These are phyloP conservation scores for Casaregolazyma lundiana DNA, from an alignment of 1,139 yeast species.

Conservation along the genomic window DNA sequence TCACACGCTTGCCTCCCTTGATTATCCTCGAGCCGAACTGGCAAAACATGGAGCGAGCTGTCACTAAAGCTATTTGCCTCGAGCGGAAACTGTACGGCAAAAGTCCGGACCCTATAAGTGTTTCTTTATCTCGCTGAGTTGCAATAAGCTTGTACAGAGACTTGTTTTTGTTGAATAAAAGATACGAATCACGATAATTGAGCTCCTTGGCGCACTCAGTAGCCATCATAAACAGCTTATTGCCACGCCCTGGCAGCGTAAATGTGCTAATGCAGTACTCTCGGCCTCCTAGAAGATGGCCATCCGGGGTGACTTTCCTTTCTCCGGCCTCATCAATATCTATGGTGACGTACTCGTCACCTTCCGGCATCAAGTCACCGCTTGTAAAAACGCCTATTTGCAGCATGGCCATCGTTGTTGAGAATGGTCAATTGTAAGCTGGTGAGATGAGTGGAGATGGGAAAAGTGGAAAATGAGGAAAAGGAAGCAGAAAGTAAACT, in stretches of 20 bases:
- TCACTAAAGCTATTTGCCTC: constrained; percentile 57
- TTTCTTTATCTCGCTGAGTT: constrained; percentile 57
- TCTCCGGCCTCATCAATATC: constrained; percentile 50
- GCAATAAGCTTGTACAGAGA: constrained; percentile 54
- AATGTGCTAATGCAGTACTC: constrained; percentile 54
- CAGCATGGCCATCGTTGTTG: constrained; percentile 17
- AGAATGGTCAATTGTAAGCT: background rate
- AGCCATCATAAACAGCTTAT: constrained; percentile 57
- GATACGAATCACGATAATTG: constrained; percentile 61
- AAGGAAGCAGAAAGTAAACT: too few relatives aligned
- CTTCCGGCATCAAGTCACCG: constrained; percentile 24
- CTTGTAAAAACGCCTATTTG: constrained; percentile 26
- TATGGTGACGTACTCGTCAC: constrained; percentile 35
- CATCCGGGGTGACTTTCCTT: constrained; percentile 51
- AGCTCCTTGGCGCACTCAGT: constrained; percentile 66
- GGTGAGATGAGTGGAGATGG: background rate
- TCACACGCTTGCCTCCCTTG: constrained; percentile 57
- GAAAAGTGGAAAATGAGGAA: background rate
- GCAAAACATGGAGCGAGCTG: constrained; percentile 61
- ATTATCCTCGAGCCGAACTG: constrained; percentile 69
- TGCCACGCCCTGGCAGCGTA: constrained; percentile 47
- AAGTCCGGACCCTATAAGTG: constrained; percentile 49
- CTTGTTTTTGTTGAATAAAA: constrained; percentile 57
- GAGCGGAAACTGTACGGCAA: constrained; percentile 62
- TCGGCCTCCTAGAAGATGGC: constrained; percentile 54